phyloP scores from a whole-genome alignment of 148 eudicot species.

The Beta vulgaris region DNA sequence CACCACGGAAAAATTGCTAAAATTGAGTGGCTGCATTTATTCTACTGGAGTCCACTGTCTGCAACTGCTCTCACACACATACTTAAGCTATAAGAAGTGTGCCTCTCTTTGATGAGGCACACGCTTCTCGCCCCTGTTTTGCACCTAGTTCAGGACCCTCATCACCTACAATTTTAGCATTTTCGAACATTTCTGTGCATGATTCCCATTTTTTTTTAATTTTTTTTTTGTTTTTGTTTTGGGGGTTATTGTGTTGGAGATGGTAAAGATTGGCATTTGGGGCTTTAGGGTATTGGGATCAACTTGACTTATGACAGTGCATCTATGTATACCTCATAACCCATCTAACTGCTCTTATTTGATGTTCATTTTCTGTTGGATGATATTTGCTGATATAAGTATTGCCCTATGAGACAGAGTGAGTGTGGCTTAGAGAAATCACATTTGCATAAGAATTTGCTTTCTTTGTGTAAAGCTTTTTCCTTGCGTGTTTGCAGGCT shows the following conservation, averaged over 20 bases:
- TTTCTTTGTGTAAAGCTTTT: no score
- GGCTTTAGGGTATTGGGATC: background rate
- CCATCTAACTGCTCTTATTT: background rate
- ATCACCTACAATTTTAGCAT: no score
- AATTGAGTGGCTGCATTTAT: background rate
- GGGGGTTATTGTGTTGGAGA: background rate
- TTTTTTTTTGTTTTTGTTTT: no score
- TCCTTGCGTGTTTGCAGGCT: constrained; percentile 52
- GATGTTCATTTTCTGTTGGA: background rate
- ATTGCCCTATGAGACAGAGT: no score
- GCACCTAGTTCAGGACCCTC: no score
- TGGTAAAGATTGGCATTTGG: background rate
- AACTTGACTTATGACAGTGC: background rate
- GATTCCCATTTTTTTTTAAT: no score
- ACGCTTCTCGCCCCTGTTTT: no score
- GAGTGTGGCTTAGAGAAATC: no score
- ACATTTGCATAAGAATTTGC: no score
- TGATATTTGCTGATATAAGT: no score
- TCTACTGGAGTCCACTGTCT: background rate
- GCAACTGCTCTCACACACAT: background rate
- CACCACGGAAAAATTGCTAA: background rate
- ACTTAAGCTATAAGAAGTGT: background rate
- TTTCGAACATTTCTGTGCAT: no score
- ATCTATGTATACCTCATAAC: background rate
- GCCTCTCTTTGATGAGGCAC: background rate